Base-by-base conservation (phyloP, 805 yeast species). In the Suhomyces vadensis region DNA sequence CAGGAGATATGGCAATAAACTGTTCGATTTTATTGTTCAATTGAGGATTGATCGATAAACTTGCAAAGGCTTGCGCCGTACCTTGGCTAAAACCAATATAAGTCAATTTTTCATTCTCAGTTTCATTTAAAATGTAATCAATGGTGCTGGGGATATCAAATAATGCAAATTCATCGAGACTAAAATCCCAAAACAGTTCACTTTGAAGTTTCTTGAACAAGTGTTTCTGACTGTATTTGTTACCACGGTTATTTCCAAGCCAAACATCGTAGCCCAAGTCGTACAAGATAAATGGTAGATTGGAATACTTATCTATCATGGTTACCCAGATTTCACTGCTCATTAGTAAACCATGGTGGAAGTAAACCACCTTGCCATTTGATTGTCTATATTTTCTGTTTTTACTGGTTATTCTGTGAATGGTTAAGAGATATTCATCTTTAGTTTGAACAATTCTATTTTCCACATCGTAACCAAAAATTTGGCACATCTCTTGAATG, bases 31-130 rank as follows among this genome's bases (percentile, higher is more conserved):
- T 73, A 63, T 63, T 53, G 61, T 87, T 87, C 44, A 91, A 70
- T 2, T 74, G 71, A 6, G 84, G 82, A 57, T 82, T 80, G 13
- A 83, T 55, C 0, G 94, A 78, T 17, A 89, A 68, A 8, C 95
- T 76, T 0, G 96, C 97, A 62, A 91, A 83, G 33, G 89, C 89
- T 63, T 92, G 97, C 1, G 97, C 95, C 0, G 95, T 82, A 16
- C 98, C 98, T 63, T 91, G 98, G 20, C 91, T 82, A 57, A 92
- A 92, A 1, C 97, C 98, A 51, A 92, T 76, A 57, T 89, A 91
- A 0, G 82, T 77, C 27, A 91, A 63, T 44, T 70, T 61, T 6
- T 44, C 31, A 11, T 37, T 44, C 3, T 52, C 44, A 1, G 90
- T 81, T 23, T 66, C 61, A 2, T 71, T 60, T 45, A 91, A 63